Percentiles rank a stretch among this genome's conserved stretches.
These are phyloP conservation scores for Jatropha curcas DNA, from an alignment of 345 rosid genomes.

Conservation along the genomic window DNA sequence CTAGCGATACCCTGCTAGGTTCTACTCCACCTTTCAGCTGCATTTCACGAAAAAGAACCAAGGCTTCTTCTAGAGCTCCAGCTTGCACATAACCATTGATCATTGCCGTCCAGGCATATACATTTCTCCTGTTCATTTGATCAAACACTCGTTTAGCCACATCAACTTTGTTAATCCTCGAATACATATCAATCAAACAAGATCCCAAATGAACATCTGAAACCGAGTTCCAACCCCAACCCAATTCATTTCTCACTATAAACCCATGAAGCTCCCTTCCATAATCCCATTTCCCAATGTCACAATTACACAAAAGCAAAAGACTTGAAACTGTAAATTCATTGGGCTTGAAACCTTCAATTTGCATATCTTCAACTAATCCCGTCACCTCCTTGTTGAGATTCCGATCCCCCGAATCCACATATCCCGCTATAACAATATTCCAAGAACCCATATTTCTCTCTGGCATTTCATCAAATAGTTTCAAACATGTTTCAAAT, in stretches of 20 bases:
- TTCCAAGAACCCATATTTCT: conserved; percentile 17
- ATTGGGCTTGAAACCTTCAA: conserved; percentile 51
- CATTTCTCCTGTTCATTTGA: conserved; percentile 42
- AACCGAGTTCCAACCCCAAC: conserved; percentile 20
- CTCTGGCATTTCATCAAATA: conserved; percentile 23
- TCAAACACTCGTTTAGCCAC: conserved; percentile 46
- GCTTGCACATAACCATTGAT: conserved; percentile 52
- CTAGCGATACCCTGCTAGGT: conserved; percentile 58
- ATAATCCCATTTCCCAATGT: conserved; percentile 22
- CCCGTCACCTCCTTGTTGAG: background rate
- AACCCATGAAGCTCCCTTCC: conserved; percentile 69
- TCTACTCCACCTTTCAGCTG: conserved; percentile 40
- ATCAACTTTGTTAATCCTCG: conserved; percentile 32
- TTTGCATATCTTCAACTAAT: conserved; percentile 3
- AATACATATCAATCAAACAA: conserved; percentile 69
- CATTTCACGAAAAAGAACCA: conserved; percentile 57
- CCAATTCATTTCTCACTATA: conserved; percentile 43
- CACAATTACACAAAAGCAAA: conserved; percentile 42
- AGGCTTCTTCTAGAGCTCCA: conserved; percentile 46
- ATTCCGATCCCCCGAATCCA: conserved; percentile 4
- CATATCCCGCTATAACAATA: conserved; percentile 9
- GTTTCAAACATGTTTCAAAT: conserved; percentile 25
- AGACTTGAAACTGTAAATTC: conserved; percentile 57
- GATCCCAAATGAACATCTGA: conserved; percentile 51
- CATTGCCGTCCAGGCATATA: conserved; percentile 69